Evolutionary conservation across 225 moss, liverwort and hornwort genomes (phyloP).

Genomic region (Pleurozium schreberi): DNA sequence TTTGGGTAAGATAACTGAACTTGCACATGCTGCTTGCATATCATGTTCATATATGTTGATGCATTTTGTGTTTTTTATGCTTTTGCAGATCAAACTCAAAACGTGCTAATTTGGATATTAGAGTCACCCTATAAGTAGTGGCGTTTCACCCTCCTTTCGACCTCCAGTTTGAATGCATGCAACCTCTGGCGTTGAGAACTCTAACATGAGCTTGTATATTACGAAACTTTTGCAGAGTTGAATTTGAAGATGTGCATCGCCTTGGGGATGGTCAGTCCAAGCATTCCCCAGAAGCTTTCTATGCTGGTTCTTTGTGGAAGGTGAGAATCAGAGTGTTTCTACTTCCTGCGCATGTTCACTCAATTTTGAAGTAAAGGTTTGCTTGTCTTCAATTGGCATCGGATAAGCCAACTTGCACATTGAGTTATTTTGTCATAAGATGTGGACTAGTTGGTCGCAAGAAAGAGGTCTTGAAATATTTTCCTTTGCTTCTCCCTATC

Average conservation of each 20-base stretch:
- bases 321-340: background rate
- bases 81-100: background rate
- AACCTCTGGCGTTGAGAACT: background rate
- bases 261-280: conserved; percentile 41
- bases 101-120: background rate
- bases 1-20: conserved; percentile 23
- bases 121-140: background rate
- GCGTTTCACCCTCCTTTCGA: background rate
- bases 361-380: background rate
- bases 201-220: background rate
- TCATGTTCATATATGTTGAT: background rate
- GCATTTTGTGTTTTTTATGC: background rate
- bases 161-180: background rate
- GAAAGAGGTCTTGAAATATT: background rate
- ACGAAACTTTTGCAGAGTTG: conserved; percentile 6
- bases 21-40: background rate
- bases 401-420: background rate
- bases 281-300: conserved; percentile 40
- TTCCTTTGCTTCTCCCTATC: background rate
- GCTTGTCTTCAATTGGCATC: background rate
- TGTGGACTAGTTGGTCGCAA: background rate
- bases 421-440: background rate
- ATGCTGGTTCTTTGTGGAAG: conserved; percentile 49
- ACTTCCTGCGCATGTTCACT: background rate
- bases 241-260: conserved; percentile 43